Evolutionary conservation across 306 rosid species (phyloP).

Genomic region (Nissolia schottii): DNA sequence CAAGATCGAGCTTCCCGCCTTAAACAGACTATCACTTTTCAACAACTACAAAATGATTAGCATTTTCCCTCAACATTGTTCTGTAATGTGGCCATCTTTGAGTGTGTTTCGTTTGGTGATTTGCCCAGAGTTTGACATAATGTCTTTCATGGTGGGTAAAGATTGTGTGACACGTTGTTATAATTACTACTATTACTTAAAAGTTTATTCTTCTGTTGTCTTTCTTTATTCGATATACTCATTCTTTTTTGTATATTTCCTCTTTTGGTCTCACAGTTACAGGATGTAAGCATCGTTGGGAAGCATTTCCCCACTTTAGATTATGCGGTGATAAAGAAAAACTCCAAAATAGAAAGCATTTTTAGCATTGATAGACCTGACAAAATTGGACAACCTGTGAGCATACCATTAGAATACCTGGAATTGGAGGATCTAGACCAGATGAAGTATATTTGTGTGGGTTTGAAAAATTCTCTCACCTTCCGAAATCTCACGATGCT

Average conservation of each 20-base stretch:
- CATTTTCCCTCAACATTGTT: background rate
- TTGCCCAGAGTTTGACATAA: background rate
- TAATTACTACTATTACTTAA: background rate
- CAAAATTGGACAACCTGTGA: background rate
- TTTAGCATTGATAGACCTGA: background rate
- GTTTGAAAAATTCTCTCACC: background rate
- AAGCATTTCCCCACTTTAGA: background rate
- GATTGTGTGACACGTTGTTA: too few species aligned
- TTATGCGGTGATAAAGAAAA: background rate
- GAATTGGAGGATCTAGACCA: accelerated
- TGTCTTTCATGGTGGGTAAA: background rate
- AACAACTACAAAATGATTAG: background rate
- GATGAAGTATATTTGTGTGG: background rate
- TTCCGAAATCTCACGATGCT: background rate
- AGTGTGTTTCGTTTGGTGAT: background rate
- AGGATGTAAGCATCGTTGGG: background rate
- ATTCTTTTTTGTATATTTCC: background rate
- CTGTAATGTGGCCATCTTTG: background rate
- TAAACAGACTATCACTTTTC: accelerated
- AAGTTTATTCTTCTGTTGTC: background rate
- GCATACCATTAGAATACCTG: background rate
- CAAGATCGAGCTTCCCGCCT: background rate
- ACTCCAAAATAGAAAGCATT: background rate
- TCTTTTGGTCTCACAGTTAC: background rate
- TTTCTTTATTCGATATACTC: background rate